Conservation (phyloP, 2,329 filamentous ascomycete genomes). For the Scopulariopsis brevicaulis region DNA sequence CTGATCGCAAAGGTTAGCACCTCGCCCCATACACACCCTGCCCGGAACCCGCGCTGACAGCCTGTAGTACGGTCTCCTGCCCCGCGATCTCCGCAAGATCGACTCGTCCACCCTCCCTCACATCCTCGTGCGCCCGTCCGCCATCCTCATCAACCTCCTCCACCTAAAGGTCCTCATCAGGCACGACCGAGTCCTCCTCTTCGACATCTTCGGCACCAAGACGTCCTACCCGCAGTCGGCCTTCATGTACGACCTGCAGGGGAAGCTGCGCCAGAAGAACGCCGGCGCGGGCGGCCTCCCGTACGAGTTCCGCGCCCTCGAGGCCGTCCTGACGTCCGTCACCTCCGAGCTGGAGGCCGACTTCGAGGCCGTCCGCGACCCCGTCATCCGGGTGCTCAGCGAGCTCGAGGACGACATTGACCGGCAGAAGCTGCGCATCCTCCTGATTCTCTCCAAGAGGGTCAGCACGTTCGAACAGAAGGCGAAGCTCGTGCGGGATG, state of each 20-base stretch:
- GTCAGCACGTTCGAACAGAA: slow-evolving; percentile 97
- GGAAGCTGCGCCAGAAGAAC: slow-evolving; percentile 76
- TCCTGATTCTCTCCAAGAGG: slow-evolving; percentile 91
- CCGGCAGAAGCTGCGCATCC: slow-evolving; percentile 77
- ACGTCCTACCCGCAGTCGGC: slow-evolving; percentile 91
- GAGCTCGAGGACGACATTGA: slow-evolving; percentile 96
- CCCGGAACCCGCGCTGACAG: slow-evolving; percentile 3
- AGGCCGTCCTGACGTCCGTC: slow-evolving; percentile 89
- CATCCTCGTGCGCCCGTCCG: slow-evolving; percentile 84
- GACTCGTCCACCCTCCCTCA: slow-evolving; percentile 93
- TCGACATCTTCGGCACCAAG: slow-evolving; percentile 90
- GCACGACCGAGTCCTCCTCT: slow-evolving; percentile 84
- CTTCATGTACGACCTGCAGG: slow-evolving; percentile 96
- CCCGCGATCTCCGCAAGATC: slow-evolving; percentile 93
- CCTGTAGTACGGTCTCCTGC: slow-evolving; percentile 72
- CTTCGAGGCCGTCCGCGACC: slow-evolving; percentile 86
- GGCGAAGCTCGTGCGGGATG: slow-evolving; percentile 83
- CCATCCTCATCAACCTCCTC: slow-evolving; percentile 91
- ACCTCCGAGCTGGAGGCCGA: slow-evolving; percentile 87
- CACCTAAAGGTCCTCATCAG: slow-evolving; percentile 95
- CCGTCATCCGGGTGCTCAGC: slow-evolving; percentile 76
- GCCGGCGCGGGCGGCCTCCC: slow-evolving; percentile 51
- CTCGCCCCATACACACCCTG: background rate
- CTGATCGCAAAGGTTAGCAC: slow-evolving; percentile 73
- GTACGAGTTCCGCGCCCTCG: slow-evolving; percentile 92